Evolutionary conservation across 2,329 filamentous ascomycete genomes (phyloP).

Genomic region (Tolypocladium nubicola): DNA sequence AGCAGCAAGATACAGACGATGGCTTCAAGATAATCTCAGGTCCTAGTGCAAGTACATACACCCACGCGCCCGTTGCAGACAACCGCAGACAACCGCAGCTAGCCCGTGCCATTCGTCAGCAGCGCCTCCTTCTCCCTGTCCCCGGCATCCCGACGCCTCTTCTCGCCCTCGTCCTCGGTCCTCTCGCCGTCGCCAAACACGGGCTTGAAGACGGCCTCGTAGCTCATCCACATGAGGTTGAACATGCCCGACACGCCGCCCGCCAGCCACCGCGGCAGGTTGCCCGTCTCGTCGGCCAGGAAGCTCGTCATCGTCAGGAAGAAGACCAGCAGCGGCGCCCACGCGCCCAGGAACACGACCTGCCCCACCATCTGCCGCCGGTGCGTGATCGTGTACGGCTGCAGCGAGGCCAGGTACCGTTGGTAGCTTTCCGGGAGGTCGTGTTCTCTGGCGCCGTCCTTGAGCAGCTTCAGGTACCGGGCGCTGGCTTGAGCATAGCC

Average conservation of each 20-base stretch:
- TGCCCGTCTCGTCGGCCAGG: constrained; percentile 57
- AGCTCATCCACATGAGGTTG: constrained; percentile 32
- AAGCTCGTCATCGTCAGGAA: constrained; percentile 31
- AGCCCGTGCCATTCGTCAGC: not conserved
- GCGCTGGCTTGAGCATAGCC: constrained; percentile 73
- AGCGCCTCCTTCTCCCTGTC: constrained; percentile 15
- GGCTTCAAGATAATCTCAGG: not conserved
- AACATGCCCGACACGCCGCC: constrained; percentile 40
- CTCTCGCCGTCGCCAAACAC: constrained; percentile 83
- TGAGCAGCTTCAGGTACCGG: constrained; percentile 74
- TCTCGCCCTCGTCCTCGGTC: constrained; percentile 23
- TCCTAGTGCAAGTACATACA: not conserved
- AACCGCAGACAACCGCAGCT: not conserved
- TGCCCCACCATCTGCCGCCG: constrained; percentile 55
- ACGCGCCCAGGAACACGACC: constrained; percentile 48
- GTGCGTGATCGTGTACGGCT: constrained; percentile 61
- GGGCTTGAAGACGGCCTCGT: constrained; percentile 38
- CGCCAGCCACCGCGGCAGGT: constrained; percentile 57
- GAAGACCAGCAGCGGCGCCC: constrained; percentile 44
- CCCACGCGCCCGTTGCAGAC: not conserved
- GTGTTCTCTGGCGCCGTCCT: constrained; percentile 69
- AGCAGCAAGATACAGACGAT: not conserved
- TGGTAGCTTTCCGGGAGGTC: constrained; percentile 71
- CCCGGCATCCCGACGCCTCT: constrained; percentile 3
- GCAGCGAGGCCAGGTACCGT: constrained; percentile 57